Percentiles rank a stretch among this genome's conserved stretches.
Evolutionary conservation across 192 early-diverging fungal genomes (phyloP).

Genomic region (Coemansia erecta): DNA sequence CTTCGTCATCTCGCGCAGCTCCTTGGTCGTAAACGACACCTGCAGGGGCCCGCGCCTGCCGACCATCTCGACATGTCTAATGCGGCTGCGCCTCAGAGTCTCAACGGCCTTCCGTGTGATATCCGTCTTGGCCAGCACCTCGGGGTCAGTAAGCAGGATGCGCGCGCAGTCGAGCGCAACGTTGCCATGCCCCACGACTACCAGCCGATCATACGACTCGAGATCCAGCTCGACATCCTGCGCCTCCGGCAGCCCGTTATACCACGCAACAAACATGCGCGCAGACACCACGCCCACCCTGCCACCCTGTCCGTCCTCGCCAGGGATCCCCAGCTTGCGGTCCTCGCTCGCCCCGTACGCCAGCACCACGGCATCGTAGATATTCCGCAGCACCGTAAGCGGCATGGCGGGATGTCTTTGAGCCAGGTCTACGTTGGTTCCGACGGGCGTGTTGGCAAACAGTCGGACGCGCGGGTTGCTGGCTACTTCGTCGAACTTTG

Average conservation of each 20-base stretch:
- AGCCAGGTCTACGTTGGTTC: no score
- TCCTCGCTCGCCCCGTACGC: constrained; percentile 85
- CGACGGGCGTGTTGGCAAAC: constrained; percentile 77
- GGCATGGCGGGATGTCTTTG: no score
- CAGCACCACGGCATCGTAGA: constrained; percentile 78
- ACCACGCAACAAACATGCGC: constrained; percentile 89
- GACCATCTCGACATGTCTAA: constrained; percentile 83
- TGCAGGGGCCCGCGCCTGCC: constrained; percentile 92
- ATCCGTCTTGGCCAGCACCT: constrained; percentile 80
- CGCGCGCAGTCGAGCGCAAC: constrained; percentile 91
- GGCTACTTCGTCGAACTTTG: constrained; percentile 81
- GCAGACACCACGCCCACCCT: constrained; percentile 67
- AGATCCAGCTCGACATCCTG: constrained; percentile 64
- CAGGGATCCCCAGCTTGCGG: constrained; percentile 62
- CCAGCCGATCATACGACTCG: constrained; percentile 64
- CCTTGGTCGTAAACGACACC: constrained; percentile 93
- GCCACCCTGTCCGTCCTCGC: constrained; percentile 54
- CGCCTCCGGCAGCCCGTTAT: constrained; percentile 82
- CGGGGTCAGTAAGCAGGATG: constrained; percentile 71
- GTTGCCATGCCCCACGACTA: constrained; percentile 91
- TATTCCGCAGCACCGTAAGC: constrained; percentile 52
- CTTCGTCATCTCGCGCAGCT: constrained; percentile 88
- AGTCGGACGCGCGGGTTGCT: constrained; percentile 67
- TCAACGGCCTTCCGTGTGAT: constrained; percentile 74
- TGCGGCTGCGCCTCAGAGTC: constrained; percentile 59